Evolutionary conservation across 768 basidiomycete genomes (phyloP), one percentile per base, ranked within the genome.

Genomic region (Boletus rufocinnamomeus): DNA sequence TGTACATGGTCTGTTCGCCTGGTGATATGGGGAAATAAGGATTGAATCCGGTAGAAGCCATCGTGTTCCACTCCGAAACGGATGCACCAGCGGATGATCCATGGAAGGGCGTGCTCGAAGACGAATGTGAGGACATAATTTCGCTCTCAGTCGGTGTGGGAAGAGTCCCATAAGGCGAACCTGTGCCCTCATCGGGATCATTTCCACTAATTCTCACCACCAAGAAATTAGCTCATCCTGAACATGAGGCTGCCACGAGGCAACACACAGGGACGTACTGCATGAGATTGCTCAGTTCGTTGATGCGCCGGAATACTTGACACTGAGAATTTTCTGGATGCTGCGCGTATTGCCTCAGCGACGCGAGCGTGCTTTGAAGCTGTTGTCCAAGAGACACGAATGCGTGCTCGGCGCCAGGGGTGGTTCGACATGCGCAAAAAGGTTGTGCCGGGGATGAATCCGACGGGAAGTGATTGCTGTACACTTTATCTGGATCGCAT

Each of bases 111-210:
- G 73, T 75, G 41, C 70, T 76, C 59, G 79, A 76, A 50, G 78
- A 73, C 53, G 78, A 78, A 59, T 78, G 76, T n/a, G 78, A 77
- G 32, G 77, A 75, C 76, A 79, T 67, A 41, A 79, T 71, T 60
- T 89, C 88, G 65, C 82, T 85, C 66, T 87, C 88, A 4, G 84
- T 80, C 5, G 85, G 80, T 60, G 84, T 84, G 64, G 76, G 80
- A 69, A 74, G 72, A 10, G 79, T 82, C 67, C 84, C 84, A 68
- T 85, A 85, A 38, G 81, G 75, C 48, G 79, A 72, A 47, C 76
- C 76, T 40, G 74, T 73, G 61, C 74, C 77, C 65, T 80, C 83
- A 64, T 71, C 76, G 64, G 77, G 76, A 73, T 85, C 82, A 64
- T 75, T 78, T 32, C 80, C 82, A 70, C 82, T 84, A 65, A 68